A percentile compares a stretch with the other conserved stretches of the same genome.
These are phyloP conservation scores for Capsella bursapastoris DNA, from an alignment of 345 rosid genomes.

Conservation along the genomic window DNA sequence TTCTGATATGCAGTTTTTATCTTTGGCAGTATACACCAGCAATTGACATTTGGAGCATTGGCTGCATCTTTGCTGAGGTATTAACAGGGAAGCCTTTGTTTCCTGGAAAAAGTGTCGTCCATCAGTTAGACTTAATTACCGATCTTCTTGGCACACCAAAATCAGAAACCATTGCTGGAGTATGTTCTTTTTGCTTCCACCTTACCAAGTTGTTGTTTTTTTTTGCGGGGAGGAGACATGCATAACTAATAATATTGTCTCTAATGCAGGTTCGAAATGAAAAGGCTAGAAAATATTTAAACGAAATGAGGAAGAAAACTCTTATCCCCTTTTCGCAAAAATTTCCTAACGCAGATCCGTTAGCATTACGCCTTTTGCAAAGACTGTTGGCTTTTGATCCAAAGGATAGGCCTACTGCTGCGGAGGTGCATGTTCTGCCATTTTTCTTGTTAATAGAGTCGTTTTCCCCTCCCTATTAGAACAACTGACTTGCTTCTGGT, in stretches of 20 bases:
- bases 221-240: conserved; percentile 5
- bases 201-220: conserved; percentile 12
- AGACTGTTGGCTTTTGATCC: conserved; percentile 96
- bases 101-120: conserved; percentile 98
- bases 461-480: background rate
- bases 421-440: conserved; percentile 59
- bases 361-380: conserved; percentile 73
- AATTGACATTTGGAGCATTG: conserved; percentile 97
- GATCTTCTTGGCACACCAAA: conserved; percentile 97
- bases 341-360: conserved; percentile 87
- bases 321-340: conserved; percentile 74
- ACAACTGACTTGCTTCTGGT: background rate
- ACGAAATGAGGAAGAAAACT: conserved; percentile 80
- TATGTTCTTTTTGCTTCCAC: conserved; percentile 46
- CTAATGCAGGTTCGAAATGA: conserved; percentile 86
- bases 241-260: background rate
- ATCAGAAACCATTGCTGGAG: conserved; percentile 82
- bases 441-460: conserved; percentile 3
- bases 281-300: conserved; percentile 86
- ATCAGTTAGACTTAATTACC: conserved; percentile 95
- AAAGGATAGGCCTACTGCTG: conserved; percentile 90
- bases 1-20: conserved; percentile 41
- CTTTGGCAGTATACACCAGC: conserved; percentile 96
- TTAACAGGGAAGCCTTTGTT: conserved; percentile 95
- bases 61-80: conserved; percentile 98